Percentiles rank a stretch among this genome's conserved stretches.
These are phyloP conservation scores for Lactarius deliciosus DNA, from an alignment of 768 basidiomycete species.

Conservation along the genomic window DNA sequence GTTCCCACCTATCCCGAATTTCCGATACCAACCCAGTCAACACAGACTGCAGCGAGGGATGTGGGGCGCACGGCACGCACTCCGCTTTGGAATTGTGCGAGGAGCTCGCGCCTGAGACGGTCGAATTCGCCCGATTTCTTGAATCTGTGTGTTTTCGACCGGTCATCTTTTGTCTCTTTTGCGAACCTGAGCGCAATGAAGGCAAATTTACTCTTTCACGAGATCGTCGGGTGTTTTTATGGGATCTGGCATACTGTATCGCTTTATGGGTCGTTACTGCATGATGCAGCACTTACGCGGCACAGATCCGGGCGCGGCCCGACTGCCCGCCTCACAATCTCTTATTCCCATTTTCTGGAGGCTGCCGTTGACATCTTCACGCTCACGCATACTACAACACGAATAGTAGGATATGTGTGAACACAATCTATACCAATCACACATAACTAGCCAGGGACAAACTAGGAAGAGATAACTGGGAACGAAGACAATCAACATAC, in stretches of 20 bases:
- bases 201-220: slow-evolving; percentile 20
- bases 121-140: slow-evolving; percentile 78
- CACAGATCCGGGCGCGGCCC: background rate
- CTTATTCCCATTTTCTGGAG: background rate
- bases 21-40: background rate
- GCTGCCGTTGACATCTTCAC: background rate
- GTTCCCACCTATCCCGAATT: slow-evolving; percentile 43
- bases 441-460: slow-evolving; percentile 24
- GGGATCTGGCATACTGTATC: slow-evolving; percentile 19
- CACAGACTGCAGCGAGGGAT: background rate
- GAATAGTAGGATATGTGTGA: background rate
- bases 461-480: slow-evolving; percentile 18
- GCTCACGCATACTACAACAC: background rate
- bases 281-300: too few species aligned
- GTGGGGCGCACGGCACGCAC: slow-evolving; percentile 46
- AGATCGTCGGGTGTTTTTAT: slow-evolving; percentile 28
- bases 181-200: background rate
- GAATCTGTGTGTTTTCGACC: slow-evolving; percentile 45
- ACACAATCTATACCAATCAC: slow-evolving; percentile 21
- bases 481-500: slow-evolving; percentile 8
- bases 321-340: background rate
- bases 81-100: slow-evolving; percentile 57
- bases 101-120: slow-evolving; percentile 59
- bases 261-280: background rate
- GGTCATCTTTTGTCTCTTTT: background rate